These are phyloP conservation scores for Auriculariales sp. DNA, from an alignment of 768 basidiomycete genomes.

Conservation along the genomic window DNA sequence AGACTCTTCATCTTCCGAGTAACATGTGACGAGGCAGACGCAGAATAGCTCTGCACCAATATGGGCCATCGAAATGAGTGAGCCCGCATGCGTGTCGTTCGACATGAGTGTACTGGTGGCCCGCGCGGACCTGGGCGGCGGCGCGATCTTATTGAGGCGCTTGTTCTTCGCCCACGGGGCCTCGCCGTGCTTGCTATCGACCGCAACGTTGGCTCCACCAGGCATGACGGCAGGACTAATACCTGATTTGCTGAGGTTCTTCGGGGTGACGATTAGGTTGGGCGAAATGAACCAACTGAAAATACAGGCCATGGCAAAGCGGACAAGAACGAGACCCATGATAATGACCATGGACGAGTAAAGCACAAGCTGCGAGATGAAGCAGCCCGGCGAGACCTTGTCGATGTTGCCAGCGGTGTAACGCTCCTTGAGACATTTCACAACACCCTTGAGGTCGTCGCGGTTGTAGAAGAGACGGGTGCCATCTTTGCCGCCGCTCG, in stretches of 20 bases:
- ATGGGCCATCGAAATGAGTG: constrained; percentile 70
- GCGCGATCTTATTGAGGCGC: constrained; percentile 29
- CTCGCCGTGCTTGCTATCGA: constrained; percentile 82
- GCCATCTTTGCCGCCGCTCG: constrained; percentile 66
- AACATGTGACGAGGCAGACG: constrained; percentile 92
- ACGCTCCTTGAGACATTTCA: constrained; percentile 70
- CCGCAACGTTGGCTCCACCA: constrained; percentile 85
- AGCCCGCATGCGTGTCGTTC: constrained; percentile 21
- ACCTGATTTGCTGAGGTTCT: constrained; percentile 62
- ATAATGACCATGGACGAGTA: constrained; percentile 87
- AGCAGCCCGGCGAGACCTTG: constrained; percentile 92
- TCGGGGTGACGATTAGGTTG: constrained; percentile 63
- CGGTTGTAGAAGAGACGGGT: constrained; percentile 77
- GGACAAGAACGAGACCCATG: constrained; percentile 74
- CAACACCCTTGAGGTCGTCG: constrained; percentile 43
- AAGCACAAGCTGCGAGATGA: constrained; percentile 76
- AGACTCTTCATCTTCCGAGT: constrained; percentile 92
- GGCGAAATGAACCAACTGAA: constrained; percentile 95
- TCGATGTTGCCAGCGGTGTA: constrained; percentile 94
- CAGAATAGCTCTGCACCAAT: constrained; percentile 94
- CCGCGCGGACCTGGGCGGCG: constrained; percentile 27
- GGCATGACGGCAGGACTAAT: constrained; percentile 95
- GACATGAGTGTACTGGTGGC: constrained; percentile 45
- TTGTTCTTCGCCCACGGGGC: constrained; percentile 80
- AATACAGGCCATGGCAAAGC: constrained; percentile 90